Percentiles rank a stretch among this genome's conserved stretches.
These are phyloP conservation scores for Rickenella mellea DNA, from an alignment of 768 basidiomycete species.

Conservation along the genomic window DNA sequence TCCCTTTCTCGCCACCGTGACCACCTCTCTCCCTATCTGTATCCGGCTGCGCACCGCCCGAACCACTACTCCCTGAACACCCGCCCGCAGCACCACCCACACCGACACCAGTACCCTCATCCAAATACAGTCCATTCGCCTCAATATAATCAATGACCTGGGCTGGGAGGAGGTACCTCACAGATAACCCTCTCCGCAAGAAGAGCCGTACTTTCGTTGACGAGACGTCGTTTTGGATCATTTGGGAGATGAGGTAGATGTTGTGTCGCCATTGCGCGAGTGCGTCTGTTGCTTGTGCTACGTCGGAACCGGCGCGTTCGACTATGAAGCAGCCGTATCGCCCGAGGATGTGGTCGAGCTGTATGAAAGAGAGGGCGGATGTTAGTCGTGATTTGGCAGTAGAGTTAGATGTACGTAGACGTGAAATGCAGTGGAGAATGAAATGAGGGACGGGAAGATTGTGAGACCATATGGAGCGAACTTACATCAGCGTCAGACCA, in stretches of 20 bases:
- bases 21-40: too few species aligned
- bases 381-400: too few species aligned
- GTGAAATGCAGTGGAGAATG: too few species aligned
- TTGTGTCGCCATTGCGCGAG: conserved; percentile 73
- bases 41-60: too few species aligned
- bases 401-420: too few species aligned
- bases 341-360: conserved; percentile 96
- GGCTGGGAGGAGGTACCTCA: conserved; percentile 84
- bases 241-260: conserved; percentile 85
- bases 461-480: conserved; percentile 9
- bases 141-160: conserved; percentile 94
- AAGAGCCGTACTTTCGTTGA: conserved; percentile 85
- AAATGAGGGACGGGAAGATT: neutral
- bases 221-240: conserved; percentile 96
- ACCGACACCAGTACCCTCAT: too few species aligned
- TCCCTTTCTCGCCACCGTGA: too few species aligned
- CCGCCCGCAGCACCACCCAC: too few species aligned
- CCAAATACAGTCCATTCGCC: conserved; percentile 65
- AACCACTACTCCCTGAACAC: too few species aligned
- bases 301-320: conserved; percentile 88
- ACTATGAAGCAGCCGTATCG: conserved; percentile 92
- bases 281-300: conserved; percentile 72
- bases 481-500: conserved; percentile 93
- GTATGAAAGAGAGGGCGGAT: conserved; percentile 1
- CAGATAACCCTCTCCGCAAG: conserved; percentile 69